A percentile compares a stretch with the other conserved stretches of the same genome.
Conservation (phyloP, 2,329 filamentous ascomycete species). For the Coccinonectria pachysandricola region DNA sequence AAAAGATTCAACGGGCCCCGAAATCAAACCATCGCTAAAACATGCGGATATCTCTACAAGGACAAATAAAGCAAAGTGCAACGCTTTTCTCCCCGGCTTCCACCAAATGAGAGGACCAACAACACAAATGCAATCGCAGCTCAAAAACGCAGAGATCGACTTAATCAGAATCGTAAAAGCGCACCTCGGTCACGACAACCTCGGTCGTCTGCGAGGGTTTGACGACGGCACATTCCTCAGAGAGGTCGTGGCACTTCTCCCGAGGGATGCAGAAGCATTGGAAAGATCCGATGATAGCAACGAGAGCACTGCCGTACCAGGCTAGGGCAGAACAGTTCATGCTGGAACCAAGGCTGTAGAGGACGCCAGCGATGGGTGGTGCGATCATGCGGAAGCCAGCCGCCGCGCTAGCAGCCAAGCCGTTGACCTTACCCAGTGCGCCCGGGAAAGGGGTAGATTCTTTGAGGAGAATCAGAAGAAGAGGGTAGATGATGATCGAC, state of each 20-base stretch:
- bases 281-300: constrained; percentile 45
- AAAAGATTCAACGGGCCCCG: too few relatives aligned
- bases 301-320: constrained; percentile 52
- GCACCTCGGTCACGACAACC: constrained; percentile 21
- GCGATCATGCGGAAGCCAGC: constrained; percentile 59
- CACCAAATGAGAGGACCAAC: too few relatives aligned
- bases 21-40: too few relatives aligned
- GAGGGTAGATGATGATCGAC: constrained; percentile 54
- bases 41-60: too few relatives aligned
- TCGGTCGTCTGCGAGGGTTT: constrained; percentile 8
- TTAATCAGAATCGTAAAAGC: constrained; percentile 18
- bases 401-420: constrained; percentile 53
- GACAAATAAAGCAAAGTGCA: too few relatives aligned
- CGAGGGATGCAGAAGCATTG: constrained; percentile 49
- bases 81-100: too few relatives aligned
- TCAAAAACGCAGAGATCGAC: too few relatives aligned
- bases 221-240: constrained; percentile 20
- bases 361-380: constrained; percentile 51
- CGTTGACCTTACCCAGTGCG: constrained; percentile 55
- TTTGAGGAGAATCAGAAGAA: constrained; percentile 58
- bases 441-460: constrained; percentile 48
- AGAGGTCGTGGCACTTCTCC: constrained; percentile 14
- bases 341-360: constrained; percentile 50
- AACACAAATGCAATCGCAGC: too few relatives aligned
- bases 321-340: constrained; percentile 50